Conservation (phyloP, 2,329 filamentous ascomycete genomes). For the Spiromastix sp. region DNA sequence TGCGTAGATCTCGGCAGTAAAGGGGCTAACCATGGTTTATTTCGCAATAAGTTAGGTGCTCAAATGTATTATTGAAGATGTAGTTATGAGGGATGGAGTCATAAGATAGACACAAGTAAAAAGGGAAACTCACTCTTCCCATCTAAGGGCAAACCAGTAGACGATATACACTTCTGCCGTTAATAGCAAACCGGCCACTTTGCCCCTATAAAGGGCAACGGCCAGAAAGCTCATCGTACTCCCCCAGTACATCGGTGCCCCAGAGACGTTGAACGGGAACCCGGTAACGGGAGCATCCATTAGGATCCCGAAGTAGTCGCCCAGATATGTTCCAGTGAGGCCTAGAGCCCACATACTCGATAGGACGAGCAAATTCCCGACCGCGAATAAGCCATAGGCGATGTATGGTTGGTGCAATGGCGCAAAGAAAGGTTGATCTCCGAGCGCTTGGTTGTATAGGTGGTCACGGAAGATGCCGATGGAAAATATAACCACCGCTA, state of each 20-base stretch:
- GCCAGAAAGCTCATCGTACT: slow-evolving; percentile 87
- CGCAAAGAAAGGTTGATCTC: slow-evolving; percentile 64
- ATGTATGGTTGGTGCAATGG: slow-evolving; percentile 55
- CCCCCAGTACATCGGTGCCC: slow-evolving; percentile 93
- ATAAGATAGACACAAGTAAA: neutral
- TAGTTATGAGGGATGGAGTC: neutral
- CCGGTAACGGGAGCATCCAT: slow-evolving; percentile 92
- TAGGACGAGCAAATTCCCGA: slow-evolving; percentile 76
- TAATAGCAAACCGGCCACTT: slow-evolving; percentile 73
- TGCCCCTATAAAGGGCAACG: slow-evolving; percentile 72
- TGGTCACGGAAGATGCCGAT: slow-evolving; percentile 82
- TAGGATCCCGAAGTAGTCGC: slow-evolving; percentile 97
- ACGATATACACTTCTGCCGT: slow-evolving; percentile 64
- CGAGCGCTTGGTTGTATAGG: slow-evolving; percentile 76
- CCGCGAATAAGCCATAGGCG: slow-evolving; percentile 60
- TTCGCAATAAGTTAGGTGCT: no score
- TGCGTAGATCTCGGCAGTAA: slow-evolving; percentile 85
- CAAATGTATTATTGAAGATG: no score
- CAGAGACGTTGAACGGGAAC: slow-evolving; percentile 89
- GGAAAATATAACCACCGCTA: slow-evolving; percentile 81
- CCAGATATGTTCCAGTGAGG: slow-evolving; percentile 89
- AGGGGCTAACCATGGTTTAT: no score
- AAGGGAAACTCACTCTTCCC: slow-evolving; percentile 56
- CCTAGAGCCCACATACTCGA: slow-evolving; percentile 86
- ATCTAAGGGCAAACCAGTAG: slow-evolving; percentile 71